Base-by-base conservation (phyloP, 1,139 yeast species). In the Debaryomyces coudertii region DNA sequence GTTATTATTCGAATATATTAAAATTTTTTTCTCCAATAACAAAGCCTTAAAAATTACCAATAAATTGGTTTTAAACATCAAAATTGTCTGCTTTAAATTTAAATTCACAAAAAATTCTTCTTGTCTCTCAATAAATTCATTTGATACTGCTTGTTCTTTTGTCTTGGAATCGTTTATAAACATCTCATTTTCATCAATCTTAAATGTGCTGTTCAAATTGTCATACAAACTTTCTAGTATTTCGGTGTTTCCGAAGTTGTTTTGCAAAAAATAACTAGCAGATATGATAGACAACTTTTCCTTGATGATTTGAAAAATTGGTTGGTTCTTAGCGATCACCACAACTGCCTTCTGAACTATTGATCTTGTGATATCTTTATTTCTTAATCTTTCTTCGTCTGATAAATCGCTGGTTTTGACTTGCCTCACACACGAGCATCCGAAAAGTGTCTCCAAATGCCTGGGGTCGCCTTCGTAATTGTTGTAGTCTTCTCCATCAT, bases 281-380 rank as follows among this genome's bases (percentile, higher is more conserved):
- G 99, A 92, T 29, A 92, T 90, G 30, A 93, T 90, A 28, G 96
- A 87, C 49, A 93, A 69, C 63, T 93, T 92, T 54, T 93, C 98
- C 58, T 87, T 87, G 50, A 93, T 83, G 49, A 92, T 95, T 16
- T 88, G 84, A 60, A 89, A 90, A 2, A 92, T 83, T 0, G 99
- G 99, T 61, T 87, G 87, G 36, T 70, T 64, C 48, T 90, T 77
- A 2, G 92, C 82, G 24, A 90, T 79, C n/a, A 93, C 89, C 9
- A 93, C 96, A 33, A 93, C 80, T 0, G 97, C 87, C 60, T 93
- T 93, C 58, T 93, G 99, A 3, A 93, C 93, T 2, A 92, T 85
- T 3, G 96, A 87, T 45, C 99, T 71, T 4, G 96, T 90, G 31
- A 89, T 81, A 53, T 87, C 93, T 20, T 77, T 76, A 47, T 83